These are phyloP conservation scores for Pythium dissimile DNA, from an alignment of 352 stramenopile genomes.

Conservation along the genomic window DNA sequence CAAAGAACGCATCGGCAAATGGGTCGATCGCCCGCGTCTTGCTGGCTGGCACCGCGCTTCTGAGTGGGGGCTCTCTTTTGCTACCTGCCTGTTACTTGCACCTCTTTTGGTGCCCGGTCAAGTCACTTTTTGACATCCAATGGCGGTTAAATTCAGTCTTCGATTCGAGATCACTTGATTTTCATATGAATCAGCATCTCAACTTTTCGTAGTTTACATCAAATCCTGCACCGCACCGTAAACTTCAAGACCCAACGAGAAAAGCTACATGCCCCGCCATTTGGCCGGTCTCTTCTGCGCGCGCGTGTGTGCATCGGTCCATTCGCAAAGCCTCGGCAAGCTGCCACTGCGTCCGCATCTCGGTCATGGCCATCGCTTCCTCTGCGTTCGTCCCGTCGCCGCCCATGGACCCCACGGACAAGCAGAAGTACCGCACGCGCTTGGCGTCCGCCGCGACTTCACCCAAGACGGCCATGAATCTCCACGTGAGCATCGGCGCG, in stretches of 20 bases:
- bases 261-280: not conserved
- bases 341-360: not conserved
- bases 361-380: conserved; percentile 15
- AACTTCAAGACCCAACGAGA: not conserved
- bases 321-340: conserved; percentile 12
- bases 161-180: conserved; percentile 13
- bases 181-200: conserved; percentile 18
- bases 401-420: conserved; percentile 20
- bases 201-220: conserved; percentile 8
- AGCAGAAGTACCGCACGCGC: conserved; percentile 25
- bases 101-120: too few relatives aligned
- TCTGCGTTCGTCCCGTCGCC: conserved; percentile 13
- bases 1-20: too few relatives aligned
- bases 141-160: not conserved
- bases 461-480: not conserved
- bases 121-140: conserved; percentile 13
- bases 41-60: not conserved
- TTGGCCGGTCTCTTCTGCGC: conserved; percentile 9
- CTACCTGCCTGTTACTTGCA: too few relatives aligned
- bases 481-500: conserved; percentile 16
- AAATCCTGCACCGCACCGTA: not conserved
- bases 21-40: too few relatives aligned
- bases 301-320: conserved; percentile 1
- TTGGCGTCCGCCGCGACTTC: conserved; percentile 5
- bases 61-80: too few relatives aligned